Percentiles rank a stretch among this genome's conserved stretches.
Conservation (phyloP, 2,329 filamentous ascomycete genomes). For the Teratosphaeria nubilosa region DNA sequence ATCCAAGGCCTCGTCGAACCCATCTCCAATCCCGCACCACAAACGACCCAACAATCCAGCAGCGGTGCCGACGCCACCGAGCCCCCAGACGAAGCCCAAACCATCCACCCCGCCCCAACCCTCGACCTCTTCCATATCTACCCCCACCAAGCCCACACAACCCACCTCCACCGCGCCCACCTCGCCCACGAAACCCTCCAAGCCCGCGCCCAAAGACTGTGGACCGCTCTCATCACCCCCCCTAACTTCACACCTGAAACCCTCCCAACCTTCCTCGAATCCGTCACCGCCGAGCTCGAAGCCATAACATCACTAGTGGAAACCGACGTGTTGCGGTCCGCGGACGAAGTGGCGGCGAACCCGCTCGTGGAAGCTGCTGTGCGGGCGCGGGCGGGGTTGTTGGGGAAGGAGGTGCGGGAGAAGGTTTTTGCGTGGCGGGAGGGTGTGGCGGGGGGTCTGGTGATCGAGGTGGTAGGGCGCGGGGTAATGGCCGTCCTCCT, state of each 20-base stretch:
- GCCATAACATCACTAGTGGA: not conserved
- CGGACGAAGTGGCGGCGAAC: not conserved
- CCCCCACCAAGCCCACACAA: not conserved
- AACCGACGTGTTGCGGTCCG: not conserved
- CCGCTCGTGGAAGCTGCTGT: not conserved
- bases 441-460: no score
- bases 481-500: no score
- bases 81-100: not conserved
- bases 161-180: not conserved
- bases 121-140: not conserved
- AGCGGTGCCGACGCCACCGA: not conserved
- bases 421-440: no score
- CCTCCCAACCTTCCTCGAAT: not conserved
- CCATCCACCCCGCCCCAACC: not conserved
- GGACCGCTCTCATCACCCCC: not conserved
- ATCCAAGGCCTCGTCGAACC: not conserved
- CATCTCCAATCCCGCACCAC: not conserved
- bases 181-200: not conserved
- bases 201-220: not conserved
- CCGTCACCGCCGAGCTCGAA: not conserved
- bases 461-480: no score
- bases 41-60: not conserved
- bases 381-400: not conserved
- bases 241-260: not conserved
- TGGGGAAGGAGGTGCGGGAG: not conserved